A percentile compares a stretch with the other conserved stretches of the same genome.
phyloP scores from a whole-genome alignment of 805 yeast species.

The Schizosaccharomyces octosporus region DNA sequence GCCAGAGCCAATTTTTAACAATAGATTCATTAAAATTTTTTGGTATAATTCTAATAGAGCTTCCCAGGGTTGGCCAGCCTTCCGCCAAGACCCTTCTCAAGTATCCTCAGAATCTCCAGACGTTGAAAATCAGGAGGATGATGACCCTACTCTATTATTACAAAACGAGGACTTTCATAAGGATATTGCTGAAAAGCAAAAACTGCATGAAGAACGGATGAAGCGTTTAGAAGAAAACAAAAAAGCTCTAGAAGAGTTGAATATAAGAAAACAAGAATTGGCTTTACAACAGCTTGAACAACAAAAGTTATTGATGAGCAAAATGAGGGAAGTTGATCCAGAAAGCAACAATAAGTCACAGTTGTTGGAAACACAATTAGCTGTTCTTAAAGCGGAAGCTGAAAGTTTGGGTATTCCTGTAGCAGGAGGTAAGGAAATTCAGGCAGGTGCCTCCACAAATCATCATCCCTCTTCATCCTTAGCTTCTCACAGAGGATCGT shows the following conservation, averaged over 20 bases:
- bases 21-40: conserved; percentile 25
- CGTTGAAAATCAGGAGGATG: neutral
- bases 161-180: conserved; percentile 18
- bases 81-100: conserved; percentile 2
- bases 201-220: conserved; percentile 18
- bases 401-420: conserved; percentile 11
- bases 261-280: conserved; percentile 16
- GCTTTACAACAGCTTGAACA: conserved; percentile 16
- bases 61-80: conserved; percentile 3
- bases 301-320: conserved; percentile 6
- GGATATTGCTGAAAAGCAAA: conserved; percentile 19
- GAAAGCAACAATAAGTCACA: conserved; percentile 7
- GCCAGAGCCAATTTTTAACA: conserved; percentile 23
- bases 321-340: conserved; percentile 4
- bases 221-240: conserved; percentile 15
- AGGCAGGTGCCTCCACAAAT: neutral
- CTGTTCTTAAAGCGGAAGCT: conserved; percentile 15
- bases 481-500: conserved; percentile 3
- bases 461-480: conserved; percentile 4
- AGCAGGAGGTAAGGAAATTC: conserved; percentile 2
- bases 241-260: conserved; percentile 14
- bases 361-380: conserved; percentile 13
- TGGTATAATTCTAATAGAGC: conserved; percentile 12
- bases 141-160: conserved; percentile 8
- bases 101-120: conserved; percentile 1